Evolutionary conservation across 129 eudicot genomes (phyloP), one percentile per base, ranked within the genome.

Genomic region (Lactuca sativa): DNA sequence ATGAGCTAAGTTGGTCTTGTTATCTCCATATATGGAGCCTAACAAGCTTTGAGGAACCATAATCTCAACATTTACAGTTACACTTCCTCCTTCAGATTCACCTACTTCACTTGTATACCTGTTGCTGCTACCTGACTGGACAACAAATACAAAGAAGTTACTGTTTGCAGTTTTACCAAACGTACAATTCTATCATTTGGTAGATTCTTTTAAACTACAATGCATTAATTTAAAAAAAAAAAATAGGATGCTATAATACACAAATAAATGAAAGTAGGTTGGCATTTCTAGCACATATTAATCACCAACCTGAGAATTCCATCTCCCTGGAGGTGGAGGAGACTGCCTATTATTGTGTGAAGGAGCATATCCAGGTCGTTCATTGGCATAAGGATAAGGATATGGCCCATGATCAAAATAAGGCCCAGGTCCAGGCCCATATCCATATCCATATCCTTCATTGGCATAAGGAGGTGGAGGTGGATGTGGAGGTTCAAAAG

Each of bases 261-360:
- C 44, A 40, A 40, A 40, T 40, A 40, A 0, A 40, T 40, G 44
- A 40, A 40, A 40, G 44, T 40, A 7, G 1, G 2, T 40, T 40
- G 44, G 8, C 1, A 40, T 40, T 40, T 40, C 1, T 40, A 4
- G 44, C 44, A 40, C 30, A 25, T 25, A 25, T 25, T 25, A 69
- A 69, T 13, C 57, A 60, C 89, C 64, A 47, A 85, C 90, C 90
- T 85, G 82, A 49, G 77, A 48, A 62, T 15, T 44, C 81, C 81
- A 81, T 48, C 69, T 60, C 40, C 73, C 72, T 0, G 85, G 81
- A 48, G 85, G 73, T 0, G 85, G 81, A 48, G 85, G 73, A 18
- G 74, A 48, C 40, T 77, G 77, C 75, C 90, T 47, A 36, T 63
- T 47, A 36, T 63, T 21, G 21, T 0, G 21, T 21, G 21, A 21